These are phyloP conservation scores for Zygosaccharomyces bailii DNA, from an alignment of 805 yeast genomes.

Conservation along the genomic window DNA sequence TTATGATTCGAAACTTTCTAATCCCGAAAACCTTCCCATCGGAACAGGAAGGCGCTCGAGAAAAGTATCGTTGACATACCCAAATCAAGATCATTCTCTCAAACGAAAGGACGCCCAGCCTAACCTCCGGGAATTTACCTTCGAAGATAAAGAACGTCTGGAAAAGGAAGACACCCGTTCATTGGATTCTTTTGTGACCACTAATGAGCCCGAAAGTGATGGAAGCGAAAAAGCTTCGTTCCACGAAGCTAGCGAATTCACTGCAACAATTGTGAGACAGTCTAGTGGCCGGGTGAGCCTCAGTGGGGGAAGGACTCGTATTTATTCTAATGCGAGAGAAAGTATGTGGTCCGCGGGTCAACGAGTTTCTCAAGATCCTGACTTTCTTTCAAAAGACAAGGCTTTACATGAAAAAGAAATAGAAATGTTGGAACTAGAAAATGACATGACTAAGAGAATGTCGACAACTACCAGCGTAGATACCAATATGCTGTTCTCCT, in stretches of 20 bases:
- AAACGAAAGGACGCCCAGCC: conserved; percentile 49
- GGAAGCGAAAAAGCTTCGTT: background rate
- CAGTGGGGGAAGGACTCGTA: conserved; percentile 15
- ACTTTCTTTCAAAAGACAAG: conserved; percentile 24
- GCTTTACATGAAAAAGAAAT: conserved; percentile 21
- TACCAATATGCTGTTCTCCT: conserved; percentile 25
- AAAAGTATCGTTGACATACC: background rate
- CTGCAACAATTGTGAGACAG: conserved; percentile 22
- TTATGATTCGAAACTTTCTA: conserved; percentile 55
- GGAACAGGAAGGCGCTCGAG: conserved; percentile 1
- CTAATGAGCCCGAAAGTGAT: conserved; percentile 17
- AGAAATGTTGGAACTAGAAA: conserved; percentile 20
- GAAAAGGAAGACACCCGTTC: conserved; percentile 9
- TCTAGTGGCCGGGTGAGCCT: conserved; percentile 37
- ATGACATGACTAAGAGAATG: conserved; percentile 7
- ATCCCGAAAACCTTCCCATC: background rate
- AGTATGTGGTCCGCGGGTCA: conserved; percentile 7
- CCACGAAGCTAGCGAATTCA: conserved; percentile 4
- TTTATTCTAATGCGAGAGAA: conserved; percentile 4
- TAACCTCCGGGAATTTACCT: conserved; percentile 47
- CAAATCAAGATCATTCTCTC: conserved; percentile 21
- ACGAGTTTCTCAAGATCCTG: conserved; percentile 8
- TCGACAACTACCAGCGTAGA: conserved; percentile 23
- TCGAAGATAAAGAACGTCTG: conserved; percentile 24
- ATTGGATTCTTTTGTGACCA: conserved; percentile 15